Evolutionary conservation across 768 basidiomycete species (phyloP).

Genomic region (Omphalotus guepiniiformis): DNA sequence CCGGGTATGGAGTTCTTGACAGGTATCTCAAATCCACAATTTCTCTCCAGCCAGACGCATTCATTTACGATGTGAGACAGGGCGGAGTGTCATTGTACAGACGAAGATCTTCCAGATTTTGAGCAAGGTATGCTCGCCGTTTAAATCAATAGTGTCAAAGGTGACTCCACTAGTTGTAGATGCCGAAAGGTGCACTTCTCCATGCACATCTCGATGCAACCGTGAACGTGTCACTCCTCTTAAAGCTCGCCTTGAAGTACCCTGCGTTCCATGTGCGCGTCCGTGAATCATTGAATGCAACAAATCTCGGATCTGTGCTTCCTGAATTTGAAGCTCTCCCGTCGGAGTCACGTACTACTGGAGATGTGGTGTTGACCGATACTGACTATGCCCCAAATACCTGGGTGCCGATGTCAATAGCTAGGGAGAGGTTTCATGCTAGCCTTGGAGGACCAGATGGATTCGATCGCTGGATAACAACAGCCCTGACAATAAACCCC

Average conservation of each 20-base stretch:
- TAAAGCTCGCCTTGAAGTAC: constrained; percentile 52
- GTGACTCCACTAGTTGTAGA: constrained; percentile 38
- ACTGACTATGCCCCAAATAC: constrained; percentile 34
- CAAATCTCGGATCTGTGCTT: constrained; percentile 36
- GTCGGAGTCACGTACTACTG: constrained; percentile 13
- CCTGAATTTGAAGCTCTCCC: constrained; percentile 56
- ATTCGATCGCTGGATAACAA: constrained; percentile 65
- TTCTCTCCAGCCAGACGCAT: neutral
- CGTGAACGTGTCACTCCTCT: constrained; percentile 49
- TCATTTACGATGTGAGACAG: constrained; percentile 23
- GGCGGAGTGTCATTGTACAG: constrained; percentile 51
- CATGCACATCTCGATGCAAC: constrained; percentile 77
- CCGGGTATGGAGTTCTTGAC: constrained; percentile 80
- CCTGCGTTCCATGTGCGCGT: constrained; percentile 58
- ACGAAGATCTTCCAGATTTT: constrained; percentile 62
- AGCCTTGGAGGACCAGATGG: constrained; percentile 56
- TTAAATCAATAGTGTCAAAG: neutral
- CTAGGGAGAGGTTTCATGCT: constrained; percentile 47
- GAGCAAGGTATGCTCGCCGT: constrained; percentile 53
- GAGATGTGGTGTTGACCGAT: constrained; percentile 19
- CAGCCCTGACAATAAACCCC: constrained; percentile 48
- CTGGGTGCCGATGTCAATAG: constrained; percentile 56
- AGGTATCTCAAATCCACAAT: constrained; percentile 30
- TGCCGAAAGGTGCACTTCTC: constrained; percentile 78
- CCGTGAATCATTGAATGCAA: constrained; percentile 31